phyloP scores from a whole-genome alignment of 345 rosid species.

The Pugionium cornutum region DNA sequence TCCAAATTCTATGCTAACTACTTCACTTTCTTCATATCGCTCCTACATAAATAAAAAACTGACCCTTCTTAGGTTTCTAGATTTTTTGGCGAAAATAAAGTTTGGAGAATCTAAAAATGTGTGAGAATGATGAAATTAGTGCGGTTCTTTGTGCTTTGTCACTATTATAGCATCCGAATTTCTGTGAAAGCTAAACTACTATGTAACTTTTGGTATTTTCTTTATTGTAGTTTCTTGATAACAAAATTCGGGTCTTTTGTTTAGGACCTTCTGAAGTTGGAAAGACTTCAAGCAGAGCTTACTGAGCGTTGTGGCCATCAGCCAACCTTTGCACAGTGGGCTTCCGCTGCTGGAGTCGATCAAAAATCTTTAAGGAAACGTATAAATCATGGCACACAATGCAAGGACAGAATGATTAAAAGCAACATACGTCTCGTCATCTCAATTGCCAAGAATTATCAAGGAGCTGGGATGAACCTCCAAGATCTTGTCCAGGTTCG shows the following conservation, averaged over 20 bases:
- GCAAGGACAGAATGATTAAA: conserved; percentile 95
- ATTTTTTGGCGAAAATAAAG: conserved; percentile 1
- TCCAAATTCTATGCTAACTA: conserved; percentile 4
- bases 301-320: conserved; percentile 62
- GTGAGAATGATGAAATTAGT: conserved; percentile 20
- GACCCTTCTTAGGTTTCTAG: conserved; percentile 7
- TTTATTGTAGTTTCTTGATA: conserved; percentile 27
- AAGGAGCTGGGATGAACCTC: conserved; percentile 85
- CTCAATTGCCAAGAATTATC: conserved; percentile 92
- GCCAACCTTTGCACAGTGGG: conserved; percentile 87
- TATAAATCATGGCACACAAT: conserved; percentile 58
- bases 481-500: conserved; percentile 96
- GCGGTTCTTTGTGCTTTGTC: background rate
- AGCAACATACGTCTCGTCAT: conserved; percentile 94
- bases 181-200: conserved; percentile 11
- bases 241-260: conserved; percentile 19
- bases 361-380: conserved; percentile 69
- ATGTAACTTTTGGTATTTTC: conserved; percentile 26
- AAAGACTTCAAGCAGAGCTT: conserved; percentile 75
- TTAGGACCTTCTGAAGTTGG: conserved; percentile 85
- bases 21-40: conserved; percentile 4
- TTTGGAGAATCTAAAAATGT: conserved; percentile 1
- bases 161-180: background rate
- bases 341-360: conserved; percentile 87
- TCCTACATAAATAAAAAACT: background rate